Evolutionary conservation across 331 rosid genomes (phyloP), one percentile per base, ranked within the genome.

Genomic region (Acacia concinna): DNA sequence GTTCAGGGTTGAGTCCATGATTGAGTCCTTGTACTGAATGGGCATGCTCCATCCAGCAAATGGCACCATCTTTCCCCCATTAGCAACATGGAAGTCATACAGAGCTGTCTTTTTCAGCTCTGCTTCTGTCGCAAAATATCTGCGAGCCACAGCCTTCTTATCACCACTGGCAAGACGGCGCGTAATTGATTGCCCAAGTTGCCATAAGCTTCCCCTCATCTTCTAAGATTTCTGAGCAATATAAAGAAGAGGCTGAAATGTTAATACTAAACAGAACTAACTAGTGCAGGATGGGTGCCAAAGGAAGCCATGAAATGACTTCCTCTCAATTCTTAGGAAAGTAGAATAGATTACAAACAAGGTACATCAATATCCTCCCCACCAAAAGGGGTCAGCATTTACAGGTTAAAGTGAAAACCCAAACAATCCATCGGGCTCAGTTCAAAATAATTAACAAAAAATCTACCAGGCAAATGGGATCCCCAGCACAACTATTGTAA

Each of bases 41-140:
- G 99, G 97, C 99, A 95, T 95, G 84, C 92, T 91, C 99, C 97
- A 95, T 56, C 99, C 99, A 65, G 99, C 99, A 83, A 95, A 95
- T n/a, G 97, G 97, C 74, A 95, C 99, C 97, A 95, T 92, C 97
- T 95, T 95, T 76, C 97, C 99, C 0, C 99, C 97, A 81, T 95
- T n/a, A 37, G 96, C 91, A 44, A 93, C 89, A 79, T 93, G 99
- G 86, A 93, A 95, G 65, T 95, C 97, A 86, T 88, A 83, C 11
- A 95, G 89, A 81, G 54, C 97, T 20, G 99, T 92, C 91, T 87
- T 95, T 69, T 93, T 95, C 43, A 95, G 93, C 85, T 95, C 97
- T 73, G 96, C 85, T 71, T 93, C 99, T 0, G 88, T 8, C 18
- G 97, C 85, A 67, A 90, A 90, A 85, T 81, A 93, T 57, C 96